Base-by-base conservation (phyloP, 768 basidiomycete species). In the Neoboletus subvelutipes region DNA sequence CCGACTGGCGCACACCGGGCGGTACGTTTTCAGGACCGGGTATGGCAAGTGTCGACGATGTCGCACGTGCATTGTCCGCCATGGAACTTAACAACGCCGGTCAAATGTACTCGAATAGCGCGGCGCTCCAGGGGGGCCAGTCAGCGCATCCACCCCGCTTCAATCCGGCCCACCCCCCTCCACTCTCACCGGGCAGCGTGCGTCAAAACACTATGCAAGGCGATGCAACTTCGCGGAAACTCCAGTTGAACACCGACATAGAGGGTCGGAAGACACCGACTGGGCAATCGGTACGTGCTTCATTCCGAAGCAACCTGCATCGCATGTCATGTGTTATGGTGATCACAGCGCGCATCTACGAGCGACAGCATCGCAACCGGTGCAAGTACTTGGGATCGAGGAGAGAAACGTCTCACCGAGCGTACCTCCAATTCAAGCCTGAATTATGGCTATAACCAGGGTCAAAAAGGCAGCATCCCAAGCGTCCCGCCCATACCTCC, bases 401-500 rank as follows among this genome's bases (percentile, higher is more conserved):
- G 82, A 65, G 85, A 88, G 29, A 82, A 82, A 41, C 72, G 78
- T 39, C 74, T 87, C 24, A 73, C 76, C 26, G 76, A 76, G 33
- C 83, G 86, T 43, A 69, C 80, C 15, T 90, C 89, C 40, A 91
- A 87, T 69, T 79, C 87, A 17, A 92, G 83, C 67, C 64, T 91
- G 51, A 82, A 86, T 56, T 83, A 86, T 56, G 76, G 78, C 2
- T 87, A 87, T 61, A 82, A 71, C 48, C 71, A 68, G 28, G 54
- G 57, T 29, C 73, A 73, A 56, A 74, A 78, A 42, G 65, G 67
- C 49, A 64, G 67, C 29, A 73, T 88, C 29, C 87, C 88, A 7
- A 86, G 73, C 47, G 87, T 91, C 8, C 90, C 90, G 2, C 75
- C 84, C 34, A 86, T 92, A 57, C 90, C 90, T 24, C 68, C 78